A percentile compares a stretch with the other conserved stretches of the same genome.
Conservation (phyloP, 306 rosid species). For the Cucurbita ficifolia region DNA sequence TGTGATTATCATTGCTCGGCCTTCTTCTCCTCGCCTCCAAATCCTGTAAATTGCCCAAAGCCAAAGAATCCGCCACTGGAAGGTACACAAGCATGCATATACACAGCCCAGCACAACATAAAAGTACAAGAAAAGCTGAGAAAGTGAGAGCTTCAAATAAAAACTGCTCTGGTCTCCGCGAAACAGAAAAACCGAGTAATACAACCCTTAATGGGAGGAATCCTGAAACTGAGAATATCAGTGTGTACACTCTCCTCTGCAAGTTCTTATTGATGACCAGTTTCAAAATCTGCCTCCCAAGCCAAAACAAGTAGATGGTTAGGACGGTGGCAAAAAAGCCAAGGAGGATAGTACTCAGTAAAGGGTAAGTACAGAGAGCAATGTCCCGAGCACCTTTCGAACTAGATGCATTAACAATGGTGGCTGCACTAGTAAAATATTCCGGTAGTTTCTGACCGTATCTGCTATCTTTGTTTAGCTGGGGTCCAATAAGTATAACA, state of each 20-base stretch:
- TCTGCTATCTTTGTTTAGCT: slow-evolving; percentile 25
- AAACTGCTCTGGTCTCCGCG: slow-evolving; percentile 50
- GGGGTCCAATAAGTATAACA: slow-evolving; percentile 60
- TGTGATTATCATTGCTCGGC: slow-evolving; percentile 37
- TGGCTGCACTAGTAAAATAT: slow-evolving; percentile 44
- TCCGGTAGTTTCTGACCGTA: slow-evolving; percentile 32
- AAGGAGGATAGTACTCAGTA: slow-evolving; percentile 66
- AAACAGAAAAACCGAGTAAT: slow-evolving; percentile 87
- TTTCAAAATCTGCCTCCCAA: slow-evolving; percentile 87
- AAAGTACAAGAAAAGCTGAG: slow-evolving; percentile 83
- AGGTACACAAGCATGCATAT: slow-evolving; percentile 83
- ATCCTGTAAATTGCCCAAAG: slow-evolving; percentile 70
- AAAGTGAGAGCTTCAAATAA: slow-evolving; percentile 76
- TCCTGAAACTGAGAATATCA: slow-evolving; percentile 72
- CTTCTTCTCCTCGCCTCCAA: slow-evolving; percentile 63
- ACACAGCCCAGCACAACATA: slow-evolving; percentile 73
- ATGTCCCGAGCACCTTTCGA: slow-evolving; percentile 22
- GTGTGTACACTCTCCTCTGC: slow-evolving; percentile 87
- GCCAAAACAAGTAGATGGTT: slow-evolving; percentile 86
- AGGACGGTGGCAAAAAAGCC: slow-evolving; percentile 68
- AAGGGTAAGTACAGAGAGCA: slow-evolving; percentile 83
- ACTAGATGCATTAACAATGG: slow-evolving; percentile 14
- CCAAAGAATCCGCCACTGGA: slow-evolving; percentile 88
- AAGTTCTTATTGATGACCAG: slow-evolving; percentile 86
- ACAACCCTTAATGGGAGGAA: slow-evolving; percentile 86